A percentile compares a stretch with the other conserved stretches of the same genome.
Evolutionary conservation across 805 yeast species (phyloP).

Genomic region (Spathaspora gorwiae): DNA sequence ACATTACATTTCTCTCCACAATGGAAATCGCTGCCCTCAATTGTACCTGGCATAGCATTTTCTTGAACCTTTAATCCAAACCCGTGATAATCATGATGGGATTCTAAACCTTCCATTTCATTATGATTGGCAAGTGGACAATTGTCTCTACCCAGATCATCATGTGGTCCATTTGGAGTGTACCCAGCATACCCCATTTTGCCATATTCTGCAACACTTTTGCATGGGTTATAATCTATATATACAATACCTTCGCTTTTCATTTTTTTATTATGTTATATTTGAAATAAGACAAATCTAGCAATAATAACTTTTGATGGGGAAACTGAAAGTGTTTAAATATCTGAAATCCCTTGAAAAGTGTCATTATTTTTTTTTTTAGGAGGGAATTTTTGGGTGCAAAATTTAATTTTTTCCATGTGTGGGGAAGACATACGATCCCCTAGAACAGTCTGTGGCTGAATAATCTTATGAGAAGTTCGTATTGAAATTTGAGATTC

Average conservation of each 20-base stretch:
- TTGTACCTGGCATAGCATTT: not conserved
- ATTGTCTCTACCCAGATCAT: not conserved
- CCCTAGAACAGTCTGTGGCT: too few species aligned
- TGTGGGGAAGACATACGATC: too few species aligned
- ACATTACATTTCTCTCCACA: not conserved
- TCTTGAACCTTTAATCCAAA: not conserved
- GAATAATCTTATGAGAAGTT: too few species aligned
- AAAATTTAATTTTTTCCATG: too few species aligned
- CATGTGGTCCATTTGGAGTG: constrained; percentile 1
- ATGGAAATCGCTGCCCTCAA: not conserved
- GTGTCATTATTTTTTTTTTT: too few species aligned
- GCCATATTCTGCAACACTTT: not conserved
- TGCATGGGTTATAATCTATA: not conserved
- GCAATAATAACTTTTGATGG: too few species aligned
- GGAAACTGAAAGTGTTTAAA: too few species aligned
- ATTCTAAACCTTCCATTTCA: not conserved
- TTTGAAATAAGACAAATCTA: too few species aligned
- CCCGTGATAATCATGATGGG: constrained; percentile 1
- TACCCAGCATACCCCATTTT: not conserved
- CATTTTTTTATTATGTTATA: not conserved
- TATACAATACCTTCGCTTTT: not conserved
- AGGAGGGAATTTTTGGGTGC: too few species aligned
- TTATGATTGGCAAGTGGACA: not conserved
- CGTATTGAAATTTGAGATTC: too few species aligned
- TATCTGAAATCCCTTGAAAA: too few species aligned